Conservation (phyloP, 768 basidiomycete genomes). For the Leccinum incarnatum region DNA sequence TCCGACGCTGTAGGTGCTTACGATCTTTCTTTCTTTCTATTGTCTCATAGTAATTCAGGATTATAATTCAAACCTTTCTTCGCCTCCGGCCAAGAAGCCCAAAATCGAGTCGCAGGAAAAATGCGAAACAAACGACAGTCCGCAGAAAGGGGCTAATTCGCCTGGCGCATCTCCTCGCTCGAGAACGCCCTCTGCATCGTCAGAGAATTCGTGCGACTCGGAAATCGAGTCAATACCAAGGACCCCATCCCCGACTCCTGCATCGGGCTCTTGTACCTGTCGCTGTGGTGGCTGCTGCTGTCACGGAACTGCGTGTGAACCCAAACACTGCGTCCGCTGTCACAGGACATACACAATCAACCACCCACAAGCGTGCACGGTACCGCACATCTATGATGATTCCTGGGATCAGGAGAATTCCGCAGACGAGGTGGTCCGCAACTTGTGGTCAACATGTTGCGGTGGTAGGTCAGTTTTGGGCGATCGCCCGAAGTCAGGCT, state of each 20-base stretch:
- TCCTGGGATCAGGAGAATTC: too few relatives aligned
- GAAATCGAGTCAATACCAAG: neutral
- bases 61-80: too few relatives aligned
- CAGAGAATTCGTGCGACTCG: neutral
- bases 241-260: neutral
- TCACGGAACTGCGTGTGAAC: neutral
- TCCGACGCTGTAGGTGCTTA: neutral
- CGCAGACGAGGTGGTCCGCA: neutral
- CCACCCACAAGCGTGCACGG: neutral
- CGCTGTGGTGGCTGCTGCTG: constrained; percentile 3
- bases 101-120: neutral
- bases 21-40: neutral
- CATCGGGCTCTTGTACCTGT: constrained; percentile 3
- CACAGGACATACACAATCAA: neutral
- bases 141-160: neutral
- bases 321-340: constrained; percentile 6
- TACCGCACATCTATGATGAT: neutral
- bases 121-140: neutral
- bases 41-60: neutral
- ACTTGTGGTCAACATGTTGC: neutral
- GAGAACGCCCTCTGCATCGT: neutral
- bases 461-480: neutral
- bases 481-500: too few relatives aligned
- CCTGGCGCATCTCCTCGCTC: neutral
- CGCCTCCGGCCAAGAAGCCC: neutral